phyloP scores from a whole-genome alignment of 495 filamentous ascomycete genomes.

The Hypoxylon fragiforme region DNA sequence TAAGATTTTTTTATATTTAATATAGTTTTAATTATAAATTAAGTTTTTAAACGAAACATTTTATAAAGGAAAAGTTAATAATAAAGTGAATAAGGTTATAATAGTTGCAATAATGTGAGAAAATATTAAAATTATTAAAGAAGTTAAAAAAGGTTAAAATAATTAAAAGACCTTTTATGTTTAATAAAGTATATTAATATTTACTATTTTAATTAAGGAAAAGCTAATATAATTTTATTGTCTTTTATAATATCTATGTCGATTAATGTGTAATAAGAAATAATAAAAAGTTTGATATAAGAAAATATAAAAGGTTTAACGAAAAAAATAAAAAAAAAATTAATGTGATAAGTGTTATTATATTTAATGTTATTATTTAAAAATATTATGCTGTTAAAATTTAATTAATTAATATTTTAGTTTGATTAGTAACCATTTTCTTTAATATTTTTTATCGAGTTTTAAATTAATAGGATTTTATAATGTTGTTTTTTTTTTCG shows the following conservation, averaged over 20 bases:
- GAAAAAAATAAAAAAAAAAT: not conserved
- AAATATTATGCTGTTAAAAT: not conserved
- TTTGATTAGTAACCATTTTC: not conserved
- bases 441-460: not conserved
- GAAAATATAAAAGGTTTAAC: not conserved
- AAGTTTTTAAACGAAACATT: too few relatives aligned
- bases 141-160: not conserved
- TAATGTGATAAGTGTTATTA: not conserved
- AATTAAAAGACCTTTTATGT: too few relatives aligned
- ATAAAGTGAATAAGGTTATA: not conserved
- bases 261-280: not conserved
- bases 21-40: too few relatives aligned
- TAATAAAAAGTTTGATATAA: not conserved
- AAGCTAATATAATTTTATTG: too few relatives aligned
- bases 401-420: not conserved
- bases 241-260: too few relatives aligned
- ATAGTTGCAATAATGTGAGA: not conserved
- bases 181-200: not conserved
- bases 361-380: not conserved
- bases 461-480: not conserved
- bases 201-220: too few relatives aligned
- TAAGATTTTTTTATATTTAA: too few relatives aligned
- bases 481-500: not conserved
- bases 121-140: too few relatives aligned
- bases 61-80: too few relatives aligned